These are phyloP conservation scores for Gossypium aridum DNA, from an alignment of 441 rosid species.

Conservation along the genomic window DNA sequence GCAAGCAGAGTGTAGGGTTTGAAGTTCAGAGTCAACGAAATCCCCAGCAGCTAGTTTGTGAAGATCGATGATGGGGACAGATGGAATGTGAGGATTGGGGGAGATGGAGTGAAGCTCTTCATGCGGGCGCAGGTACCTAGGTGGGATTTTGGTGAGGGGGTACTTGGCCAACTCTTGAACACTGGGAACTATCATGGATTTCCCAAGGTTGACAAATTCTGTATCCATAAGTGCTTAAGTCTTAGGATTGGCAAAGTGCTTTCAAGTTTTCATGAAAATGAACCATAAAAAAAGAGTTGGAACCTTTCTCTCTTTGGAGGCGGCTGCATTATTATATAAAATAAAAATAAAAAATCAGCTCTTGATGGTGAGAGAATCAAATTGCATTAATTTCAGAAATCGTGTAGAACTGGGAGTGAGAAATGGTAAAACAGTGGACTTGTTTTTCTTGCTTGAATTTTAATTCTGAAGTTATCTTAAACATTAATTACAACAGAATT, in stretches of 20 bases:
- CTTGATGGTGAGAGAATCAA: too few species aligned
- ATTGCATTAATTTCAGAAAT: too few species aligned
- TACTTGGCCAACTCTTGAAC: slow-evolving; percentile 34
- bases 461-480: too few species aligned
- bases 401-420: too few species aligned
- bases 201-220: slow-evolving; percentile 23
- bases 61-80: slow-evolving; percentile 32
- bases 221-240: slow-evolving; percentile 5
- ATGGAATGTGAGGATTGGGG: not conserved
- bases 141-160: slow-evolving; percentile 22
- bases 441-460: too few species aligned
- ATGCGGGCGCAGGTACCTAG: slow-evolving; percentile 13
- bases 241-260: not conserved
- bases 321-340: too few species aligned
- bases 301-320: too few species aligned
- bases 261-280: not conserved
- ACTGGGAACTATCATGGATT: slow-evolving; percentile 28
- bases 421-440: too few species aligned
- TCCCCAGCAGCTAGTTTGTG: slow-evolving; percentile 12
- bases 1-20: slow-evolving; percentile 31
- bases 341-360: too few species aligned
- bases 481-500: too few species aligned
- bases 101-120: slow-evolving; percentile 9
- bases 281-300: too few species aligned
- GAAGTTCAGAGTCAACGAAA: slow-evolving; percentile 21